Base-by-base conservation (phyloP, 805 yeast genomes). In the Kregervanrija fluxuum region DNA sequence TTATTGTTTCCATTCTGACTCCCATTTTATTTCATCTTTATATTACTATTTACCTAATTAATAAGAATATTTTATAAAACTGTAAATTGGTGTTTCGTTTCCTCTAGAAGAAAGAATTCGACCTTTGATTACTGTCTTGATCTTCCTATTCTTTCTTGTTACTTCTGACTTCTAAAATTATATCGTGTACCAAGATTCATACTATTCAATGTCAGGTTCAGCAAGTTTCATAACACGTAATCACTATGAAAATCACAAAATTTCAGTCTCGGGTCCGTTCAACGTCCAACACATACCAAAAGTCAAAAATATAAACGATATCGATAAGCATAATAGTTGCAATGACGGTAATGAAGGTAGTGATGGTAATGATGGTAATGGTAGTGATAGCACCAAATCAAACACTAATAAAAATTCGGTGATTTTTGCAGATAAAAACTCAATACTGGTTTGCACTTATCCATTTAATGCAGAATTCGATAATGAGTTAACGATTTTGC, bases 401-500 rank as follows among this genome's bases (percentile, higher is more conserved):
- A n/a, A 16, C n/a, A 6, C 33, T 4, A 38, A 38, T 4, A 17
- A 17, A 38, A n/a, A 16, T 8, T 15, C 35, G 3, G n/a, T 28
- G 5, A 11, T 32, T 4, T 14, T 14, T 11, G 32, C 28, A 4
- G 16, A 13, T 11, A 39, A 42, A 11, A 33, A 41, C 11, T 34
- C 50, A 5, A 35, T 48, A 11, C 41, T 49, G 13, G 51, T 49
- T 5, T 42, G 47, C 11, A 39, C 36, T 1, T 31, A 31, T 14
- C 38, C 47, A 1, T 49, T 49, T 11, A 13, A 16, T 9, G 53
- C 51, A 10, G 51, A 49, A 31, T 48, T 38, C 22, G 31, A 37
- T 4, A 61, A 65, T 38, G 84, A 79, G 52, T 57, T 79, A 8
- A 52, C 70, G 1, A 65, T 75, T 1, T 57, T 60, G 2, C 69